These are phyloP conservation scores for Phytopythium boreale DNA, from an alignment of 352 stramenopile genomes.

Conservation along the genomic window DNA sequence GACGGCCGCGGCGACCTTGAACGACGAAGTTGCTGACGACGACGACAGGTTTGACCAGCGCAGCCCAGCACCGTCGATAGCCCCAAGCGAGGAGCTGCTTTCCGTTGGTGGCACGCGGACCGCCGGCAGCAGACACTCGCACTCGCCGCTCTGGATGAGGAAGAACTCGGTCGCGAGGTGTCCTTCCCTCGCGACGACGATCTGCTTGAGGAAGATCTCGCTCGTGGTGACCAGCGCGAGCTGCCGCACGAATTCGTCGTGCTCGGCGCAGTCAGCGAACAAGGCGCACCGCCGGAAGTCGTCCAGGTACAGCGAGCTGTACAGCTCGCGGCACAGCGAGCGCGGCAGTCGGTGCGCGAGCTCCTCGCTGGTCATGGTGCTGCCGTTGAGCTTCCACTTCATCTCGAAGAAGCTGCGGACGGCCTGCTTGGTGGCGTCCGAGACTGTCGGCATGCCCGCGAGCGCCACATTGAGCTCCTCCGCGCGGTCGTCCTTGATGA, in stretches of 20 bases:
- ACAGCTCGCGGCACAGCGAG: constrained; percentile 34
- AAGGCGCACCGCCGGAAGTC: constrained; percentile 34
- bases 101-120: neutral
- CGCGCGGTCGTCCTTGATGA: constrained; percentile 47
- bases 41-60: neutral
- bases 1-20: neutral
- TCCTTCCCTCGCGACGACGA: constrained; percentile 52
- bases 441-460: constrained; percentile 36
- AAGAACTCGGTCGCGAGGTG: constrained; percentile 56
- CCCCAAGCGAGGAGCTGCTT: neutral
- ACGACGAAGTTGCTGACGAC: neutral
- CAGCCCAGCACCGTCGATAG: neutral
- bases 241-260: constrained; percentile 29
- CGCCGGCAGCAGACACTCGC: constrained; percentile 41
- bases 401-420: constrained; percentile 65
- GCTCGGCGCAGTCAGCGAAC: constrained; percentile 15
- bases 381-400: constrained; percentile 75
- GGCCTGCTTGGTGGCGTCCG: constrained; percentile 43
- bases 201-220: constrained; percentile 58
- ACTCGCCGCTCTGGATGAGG: constrained; percentile 55
- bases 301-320: constrained; percentile 26
- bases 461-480: constrained; percentile 63
- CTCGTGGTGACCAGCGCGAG: constrained; percentile 31
- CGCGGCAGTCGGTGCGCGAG: constrained; percentile 44
- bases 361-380: constrained; percentile 45